phyloP scores from a whole-genome alignment of 371 early-diverging fungal species.

The Rhizopus arrhizus region DNA sequence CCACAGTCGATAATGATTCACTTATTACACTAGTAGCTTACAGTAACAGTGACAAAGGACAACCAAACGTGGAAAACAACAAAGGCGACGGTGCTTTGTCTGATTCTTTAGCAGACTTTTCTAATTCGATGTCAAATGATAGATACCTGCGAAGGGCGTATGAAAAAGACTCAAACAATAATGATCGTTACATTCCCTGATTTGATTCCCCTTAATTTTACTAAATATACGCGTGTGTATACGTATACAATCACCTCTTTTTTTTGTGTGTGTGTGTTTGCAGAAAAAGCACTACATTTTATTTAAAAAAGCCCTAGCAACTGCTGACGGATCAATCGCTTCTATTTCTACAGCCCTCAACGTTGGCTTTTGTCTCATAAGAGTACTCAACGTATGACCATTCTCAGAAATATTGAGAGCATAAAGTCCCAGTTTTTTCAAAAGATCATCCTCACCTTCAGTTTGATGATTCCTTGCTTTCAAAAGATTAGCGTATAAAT shows the following conservation, averaged over 20 bases:
- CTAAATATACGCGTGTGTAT: too few relatives aligned
- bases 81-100: neutral
- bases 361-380: neutral
- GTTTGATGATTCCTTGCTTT: neutral
- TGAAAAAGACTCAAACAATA: neutral
- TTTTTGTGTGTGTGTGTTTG: neutral
- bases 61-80: neutral
- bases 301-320: neutral
- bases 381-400: neutral
- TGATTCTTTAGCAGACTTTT: neutral
- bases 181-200: neutral
- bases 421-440: neutral
- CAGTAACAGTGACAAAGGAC: neutral
- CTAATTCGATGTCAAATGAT: neutral
- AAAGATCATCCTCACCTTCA: neutral
- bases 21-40: neutral
- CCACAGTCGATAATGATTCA: neutral
- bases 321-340: neutral
- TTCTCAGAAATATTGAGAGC: neutral
- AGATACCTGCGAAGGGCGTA: neutral
- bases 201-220: too few relatives aligned
- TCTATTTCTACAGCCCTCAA: conserved; percentile 1
- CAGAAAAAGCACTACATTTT: neutral
- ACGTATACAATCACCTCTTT: too few relatives aligned
- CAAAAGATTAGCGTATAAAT: neutral